Base-by-base conservation (phyloP, 495 filamentous ascomycete species). In the Darksidea phi region DNA sequence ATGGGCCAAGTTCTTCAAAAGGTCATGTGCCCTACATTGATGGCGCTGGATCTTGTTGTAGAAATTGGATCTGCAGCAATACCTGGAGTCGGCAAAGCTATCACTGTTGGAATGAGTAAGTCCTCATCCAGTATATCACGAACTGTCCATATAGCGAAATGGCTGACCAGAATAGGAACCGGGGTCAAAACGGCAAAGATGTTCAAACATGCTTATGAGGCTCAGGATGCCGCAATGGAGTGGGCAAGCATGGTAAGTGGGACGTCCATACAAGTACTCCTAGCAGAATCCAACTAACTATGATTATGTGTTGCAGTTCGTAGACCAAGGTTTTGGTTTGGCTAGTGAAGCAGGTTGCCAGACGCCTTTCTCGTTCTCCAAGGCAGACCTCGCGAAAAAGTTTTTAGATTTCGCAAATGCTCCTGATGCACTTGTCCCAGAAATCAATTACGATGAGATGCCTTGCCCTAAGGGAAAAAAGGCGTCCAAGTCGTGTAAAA, bases 1-100 rank as follows among this genome's bases (percentile, higher is more conserved):
- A 56, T 56, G 20, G 53, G 53, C 4, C 28, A 56, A 18, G 46
- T 45, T 47, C 37, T 56, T 32, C 21, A 45, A 18, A 56, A 45
- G 37, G 20, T 46, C 53, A 46, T 56, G 47, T 49, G 53, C 46
- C 53, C 53, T 47, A 36, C 53, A 56, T 38, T 56, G 37, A 45
- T 46, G 23, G 37, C 42, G 24, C 6, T 56, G 23, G 53, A 56
- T 56, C 36, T 56, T 56, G 42, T 56, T 46, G 53, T 56, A 36
- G 53, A 56, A n/a, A 46, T 56, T 46, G 53, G 53, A 47, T 56
- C 53, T 46, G 53, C 37, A 25, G 42, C 41, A 26, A 45, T 56
- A 46, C 53, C 53, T 56, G 53, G 53, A n/a, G 42, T 56, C n/a
- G 53, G 53, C 41, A 56, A 56, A 24, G 53, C 53, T 15, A 56